A percentile compares a stretch with the other conserved stretches of the same genome.
Conservation (phyloP, 805 yeast genomes). For the Yarrowia sp. region DNA sequence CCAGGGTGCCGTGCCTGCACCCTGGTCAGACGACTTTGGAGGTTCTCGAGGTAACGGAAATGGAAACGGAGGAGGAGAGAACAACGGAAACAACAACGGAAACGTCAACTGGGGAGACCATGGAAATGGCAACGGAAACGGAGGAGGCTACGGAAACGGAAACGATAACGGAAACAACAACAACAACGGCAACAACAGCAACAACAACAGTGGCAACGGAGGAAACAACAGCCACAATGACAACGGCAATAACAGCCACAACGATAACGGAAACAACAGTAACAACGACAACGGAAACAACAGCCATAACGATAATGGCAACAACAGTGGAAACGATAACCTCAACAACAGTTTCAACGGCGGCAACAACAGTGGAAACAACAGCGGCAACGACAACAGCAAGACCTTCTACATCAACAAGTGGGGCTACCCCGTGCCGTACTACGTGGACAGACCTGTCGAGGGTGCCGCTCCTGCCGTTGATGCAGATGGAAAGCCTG, state of each 20-base stretch:
- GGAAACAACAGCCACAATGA: neutral
- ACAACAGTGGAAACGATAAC: neutral
- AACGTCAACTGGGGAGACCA: neutral
- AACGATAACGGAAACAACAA: neutral
- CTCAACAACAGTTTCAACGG: neutral
- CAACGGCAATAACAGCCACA: neutral
- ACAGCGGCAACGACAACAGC: conserved; percentile 3
- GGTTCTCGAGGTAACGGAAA: neutral
- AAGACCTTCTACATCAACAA: conserved; percentile 16
- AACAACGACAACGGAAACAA: neutral
- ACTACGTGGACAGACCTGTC: neutral
- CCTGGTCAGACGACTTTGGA: neutral
- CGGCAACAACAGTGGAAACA: neutral
- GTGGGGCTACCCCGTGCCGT: conserved; percentile 5
- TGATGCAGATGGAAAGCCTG: neutral
- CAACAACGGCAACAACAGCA: neutral
- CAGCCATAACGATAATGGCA: neutral
- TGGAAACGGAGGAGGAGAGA: neutral
- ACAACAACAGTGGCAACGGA: neutral
- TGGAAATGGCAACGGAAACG: neutral
- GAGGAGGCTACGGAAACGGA: neutral
- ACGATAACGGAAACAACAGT: neutral
- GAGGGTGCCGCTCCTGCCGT: neutral
- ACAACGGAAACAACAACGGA: neutral
- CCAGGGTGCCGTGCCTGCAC: neutral